Conservation (phyloP, 2,329 filamentous ascomycete species). For the Claviceps maximensis region DNA sequence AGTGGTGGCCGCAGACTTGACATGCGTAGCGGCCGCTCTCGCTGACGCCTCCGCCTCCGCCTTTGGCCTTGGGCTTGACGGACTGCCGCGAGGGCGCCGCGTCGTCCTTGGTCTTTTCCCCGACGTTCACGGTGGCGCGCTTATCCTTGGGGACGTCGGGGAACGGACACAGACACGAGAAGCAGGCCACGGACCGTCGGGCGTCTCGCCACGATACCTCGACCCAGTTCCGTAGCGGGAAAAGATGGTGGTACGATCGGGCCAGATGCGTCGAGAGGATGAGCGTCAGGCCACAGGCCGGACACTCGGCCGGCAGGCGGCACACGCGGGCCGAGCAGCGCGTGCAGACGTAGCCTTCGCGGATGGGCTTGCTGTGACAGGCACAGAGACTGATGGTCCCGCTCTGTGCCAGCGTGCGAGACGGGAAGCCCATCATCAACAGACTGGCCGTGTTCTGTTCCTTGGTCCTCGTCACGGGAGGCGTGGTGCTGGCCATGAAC, state of each 20-base stretch:
- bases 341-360: constrained; percentile 83
- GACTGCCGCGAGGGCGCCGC: background rate
- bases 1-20: constrained; percentile 74
- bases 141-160: constrained; percentile 31
- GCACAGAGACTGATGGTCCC: constrained; percentile 65
- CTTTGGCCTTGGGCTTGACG: constrained; percentile 10
- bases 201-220: constrained; percentile 78
- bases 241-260: constrained; percentile 85
- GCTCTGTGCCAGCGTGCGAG: constrained; percentile 58
- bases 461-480: constrained; percentile 62
- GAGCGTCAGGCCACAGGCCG: constrained; percentile 78
- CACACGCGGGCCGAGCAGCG: constrained; percentile 84
- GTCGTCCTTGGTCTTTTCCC: constrained; percentile 10
- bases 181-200: constrained; percentile 50
- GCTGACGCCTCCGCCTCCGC: constrained; percentile 49
- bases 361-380: constrained; percentile 70
- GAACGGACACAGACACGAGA: constrained; percentile 64
- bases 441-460: constrained; percentile 50
- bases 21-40: constrained; percentile 85
- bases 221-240: constrained; percentile 79
- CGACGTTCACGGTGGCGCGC: background rate
- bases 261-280: constrained; percentile 90
- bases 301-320: constrained; percentile 78
- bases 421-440: constrained; percentile 97
- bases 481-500: constrained; percentile 79